These are phyloP conservation scores for Oxytropis ochrocephala DNA, from an alignment of 306 rosid genomes.

Conservation along the genomic window DNA sequence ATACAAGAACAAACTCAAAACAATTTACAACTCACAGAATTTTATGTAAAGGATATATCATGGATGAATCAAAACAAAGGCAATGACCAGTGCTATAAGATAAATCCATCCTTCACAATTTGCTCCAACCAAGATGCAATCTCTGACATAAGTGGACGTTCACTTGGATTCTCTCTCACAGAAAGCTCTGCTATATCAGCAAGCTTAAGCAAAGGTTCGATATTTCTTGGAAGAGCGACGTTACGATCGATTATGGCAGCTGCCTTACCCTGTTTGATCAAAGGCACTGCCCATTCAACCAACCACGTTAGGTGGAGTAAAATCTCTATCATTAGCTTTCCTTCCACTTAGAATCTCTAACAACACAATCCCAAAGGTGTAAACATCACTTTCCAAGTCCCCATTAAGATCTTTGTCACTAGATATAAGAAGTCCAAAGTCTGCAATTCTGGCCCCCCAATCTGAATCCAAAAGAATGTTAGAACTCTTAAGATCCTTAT, in stretches of 20 bases:
- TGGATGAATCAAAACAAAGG: not conserved
- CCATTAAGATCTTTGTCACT: conserved; percentile 44
- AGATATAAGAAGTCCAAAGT: conserved; percentile 62
- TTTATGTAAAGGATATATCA: not conserved
- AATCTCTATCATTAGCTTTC: conserved; percentile 68
- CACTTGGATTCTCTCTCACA: conserved; percentile 43
- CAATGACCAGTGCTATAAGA: conserved; percentile 28
- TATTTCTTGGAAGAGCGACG: conserved; percentile 63
- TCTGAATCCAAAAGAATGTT: conserved; percentile 81
- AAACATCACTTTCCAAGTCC: conserved; percentile 56
- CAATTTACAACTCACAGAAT: conserved; percentile 51
- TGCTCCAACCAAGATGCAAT: conserved; percentile 79
- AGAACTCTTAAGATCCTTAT: conserved; percentile 63
- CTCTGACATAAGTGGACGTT: conserved; percentile 64
- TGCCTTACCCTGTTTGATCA: conserved; percentile 66
- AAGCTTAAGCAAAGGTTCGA: conserved; percentile 82
- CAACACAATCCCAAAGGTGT: conserved; percentile 65
- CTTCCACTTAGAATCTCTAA: conserved; percentile 88
- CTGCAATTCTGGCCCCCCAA: conserved; percentile 76
- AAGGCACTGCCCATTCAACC: conserved; percentile 80
- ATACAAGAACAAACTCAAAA: conserved; percentile 36
- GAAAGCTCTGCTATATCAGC: conserved; percentile 72
- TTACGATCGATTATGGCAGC: conserved; percentile 62
- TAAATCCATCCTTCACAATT: conserved; percentile 71
- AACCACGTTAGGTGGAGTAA: conserved; percentile 44